Evolutionary conservation across 2,329 filamentous ascomycete genomes (phyloP), one percentile per base, ranked within the genome.

Genomic region (Fusarium continuum): DNA sequence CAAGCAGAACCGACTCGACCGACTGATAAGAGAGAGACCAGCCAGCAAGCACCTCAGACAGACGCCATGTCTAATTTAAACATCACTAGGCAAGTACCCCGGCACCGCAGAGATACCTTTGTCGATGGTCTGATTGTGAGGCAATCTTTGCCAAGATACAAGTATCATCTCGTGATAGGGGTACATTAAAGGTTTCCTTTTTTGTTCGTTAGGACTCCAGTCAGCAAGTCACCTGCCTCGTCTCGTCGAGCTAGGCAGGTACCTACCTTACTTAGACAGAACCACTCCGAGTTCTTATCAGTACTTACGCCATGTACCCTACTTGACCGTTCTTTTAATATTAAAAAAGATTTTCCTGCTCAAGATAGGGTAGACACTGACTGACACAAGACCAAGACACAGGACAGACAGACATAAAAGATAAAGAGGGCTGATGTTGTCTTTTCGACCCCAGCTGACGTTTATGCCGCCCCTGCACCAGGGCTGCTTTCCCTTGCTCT

Each of bases 11-110:
- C 61, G 49, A 50, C 49, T 55, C 54, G 56, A 70, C 67, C 56
- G 65, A 69, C 68, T 70, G 67, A 70, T 69, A 70, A 70, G 60
- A 63, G 50, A 59, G 39, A 32, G 20, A n/a, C n/a, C n/a, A n/a
- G n/a, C n/a, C n/a, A n/a, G n/a, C n/a, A n/a, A n/a, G n/a, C n/a
- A n/a, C n/a, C n/a, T 40, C 25, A 56, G 58, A 50, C 53, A 58
- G 55, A 66, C 53, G 62, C 63, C 64, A 57, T 67, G 38, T 50
- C 50, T 57, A 49, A 45, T 61, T 64, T 44, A 65, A n/a, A 58
- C 53, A 19, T 53, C 48, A 53, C 22, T 48, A 16, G 23, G 23
- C 28, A 66, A 55, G 64, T 66, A 67, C 49, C 55, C 11, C 17
- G 32, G 16, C 55, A 34, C 19, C n/a, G 20, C 32, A 14, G 7